These are phyloP conservation scores for Ballota nigra DNA, from an alignment of 257 asterid genomes.

Conservation along the genomic window DNA sequence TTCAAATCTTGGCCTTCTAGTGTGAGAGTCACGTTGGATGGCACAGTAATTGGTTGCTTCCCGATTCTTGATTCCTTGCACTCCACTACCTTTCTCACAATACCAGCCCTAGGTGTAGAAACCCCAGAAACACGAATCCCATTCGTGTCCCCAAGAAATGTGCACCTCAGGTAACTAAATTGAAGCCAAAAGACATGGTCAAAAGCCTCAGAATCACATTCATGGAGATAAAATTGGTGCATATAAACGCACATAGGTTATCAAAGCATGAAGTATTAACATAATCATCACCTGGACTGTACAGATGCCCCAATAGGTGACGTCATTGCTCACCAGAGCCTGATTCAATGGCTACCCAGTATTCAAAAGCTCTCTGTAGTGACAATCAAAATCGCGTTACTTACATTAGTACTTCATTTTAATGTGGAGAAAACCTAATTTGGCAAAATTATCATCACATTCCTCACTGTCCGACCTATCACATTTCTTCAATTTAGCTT, in stretches of 20 bases:
- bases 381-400: background rate
- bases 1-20: conserved; percentile 77
- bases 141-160: conserved; percentile 50
- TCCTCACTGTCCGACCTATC: background rate
- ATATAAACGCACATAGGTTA: background rate
- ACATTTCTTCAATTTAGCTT: background rate
- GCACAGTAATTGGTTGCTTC: conserved; percentile 85
- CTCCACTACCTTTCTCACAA: conserved; percentile 51
- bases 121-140: conserved; percentile 41
- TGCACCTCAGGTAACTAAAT: conserved; percentile 46
- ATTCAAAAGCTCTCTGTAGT: conserved; percentile 25
- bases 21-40: conserved; percentile 65
- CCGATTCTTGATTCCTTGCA: conserved; percentile 98
- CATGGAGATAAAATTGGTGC: background rate
- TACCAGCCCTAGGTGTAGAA: conserved; percentile 30
- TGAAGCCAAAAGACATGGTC: too few species aligned
- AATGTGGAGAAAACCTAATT: background rate
- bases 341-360: conserved; percentile 5
- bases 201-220: conserved; percentile 8
- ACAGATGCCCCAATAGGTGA: conserved; percentile 40
- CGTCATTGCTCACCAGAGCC: conserved; percentile 41
- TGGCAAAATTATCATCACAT: conserved; percentile 3
- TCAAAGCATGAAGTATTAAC: background rate
- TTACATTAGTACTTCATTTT: background rate
- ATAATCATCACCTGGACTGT: conserved; percentile 41